Conservation (phyloP, 495 filamentous ascomycete species). For the Lichina pygmaea region DNA sequence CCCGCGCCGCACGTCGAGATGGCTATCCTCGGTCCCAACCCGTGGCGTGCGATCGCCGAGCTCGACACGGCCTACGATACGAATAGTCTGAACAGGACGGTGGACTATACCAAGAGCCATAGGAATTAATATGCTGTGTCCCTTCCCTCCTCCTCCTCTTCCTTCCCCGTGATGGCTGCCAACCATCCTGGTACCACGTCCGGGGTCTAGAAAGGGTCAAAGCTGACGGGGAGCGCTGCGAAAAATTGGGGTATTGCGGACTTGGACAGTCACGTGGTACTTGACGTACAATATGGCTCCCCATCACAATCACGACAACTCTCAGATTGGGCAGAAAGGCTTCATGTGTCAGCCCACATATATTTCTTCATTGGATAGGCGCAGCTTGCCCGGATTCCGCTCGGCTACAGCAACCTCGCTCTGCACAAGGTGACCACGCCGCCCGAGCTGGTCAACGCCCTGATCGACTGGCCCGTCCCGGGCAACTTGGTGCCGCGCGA, state of each 20-base stretch:
- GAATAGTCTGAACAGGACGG: constrained; percentile 3
- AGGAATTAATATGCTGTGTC: constrained; percentile 3
- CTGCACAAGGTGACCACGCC: constrained; percentile 1
- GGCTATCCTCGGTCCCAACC: constrained; percentile 3
- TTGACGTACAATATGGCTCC: constrained; percentile 5
- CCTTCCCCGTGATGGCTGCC: no score
- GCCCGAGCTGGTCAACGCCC: constrained; percentile 3
- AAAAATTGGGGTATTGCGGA: constrained; percentile 5
- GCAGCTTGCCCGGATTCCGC: constrained; percentile 3
- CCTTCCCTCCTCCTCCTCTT: no score
- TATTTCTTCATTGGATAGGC: neutral
- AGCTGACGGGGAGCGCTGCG: no score
- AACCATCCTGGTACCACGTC: no score
- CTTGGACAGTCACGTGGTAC: constrained; percentile 2
- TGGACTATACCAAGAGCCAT: constrained; percentile 1
- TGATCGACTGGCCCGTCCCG: constrained; percentile 4
- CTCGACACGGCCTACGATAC: constrained; percentile 4
- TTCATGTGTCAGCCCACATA: neutral
- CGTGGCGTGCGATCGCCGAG: constrained; percentile 1
- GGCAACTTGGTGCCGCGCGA: constrained; percentile 4
- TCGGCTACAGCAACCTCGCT: constrained; percentile 4
- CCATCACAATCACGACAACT: neutral
- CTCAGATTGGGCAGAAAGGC: neutral
- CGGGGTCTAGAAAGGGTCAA: no score
- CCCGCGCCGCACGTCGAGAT: constrained; percentile 1